Conservation (phyloP, 2,329 filamentous ascomycete genomes). For the Ascochyta rabiei region DNA sequence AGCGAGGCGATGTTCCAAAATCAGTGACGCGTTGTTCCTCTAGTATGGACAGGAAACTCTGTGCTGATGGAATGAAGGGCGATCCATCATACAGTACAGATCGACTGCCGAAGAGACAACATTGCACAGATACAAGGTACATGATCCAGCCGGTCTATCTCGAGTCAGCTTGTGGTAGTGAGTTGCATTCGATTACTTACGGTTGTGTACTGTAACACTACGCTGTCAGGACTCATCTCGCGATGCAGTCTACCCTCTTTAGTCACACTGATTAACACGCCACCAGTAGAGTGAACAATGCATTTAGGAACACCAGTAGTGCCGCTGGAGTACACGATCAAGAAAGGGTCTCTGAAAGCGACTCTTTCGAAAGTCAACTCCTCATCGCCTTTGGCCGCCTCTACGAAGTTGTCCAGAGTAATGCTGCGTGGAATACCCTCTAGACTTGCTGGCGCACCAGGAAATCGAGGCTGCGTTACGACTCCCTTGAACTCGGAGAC, state of each 20-base stretch:
- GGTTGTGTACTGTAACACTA: slow-evolving; percentile 64
- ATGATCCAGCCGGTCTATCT: slow-evolving; percentile 73
- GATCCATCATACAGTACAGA: slow-evolving; percentile 82
- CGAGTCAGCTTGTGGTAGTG: neutral
- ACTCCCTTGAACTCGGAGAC: slow-evolving; percentile 67
- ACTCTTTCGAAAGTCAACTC: slow-evolving; percentile 64
- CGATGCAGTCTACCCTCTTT: slow-evolving; percentile 68
- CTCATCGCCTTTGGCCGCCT: slow-evolving; percentile 45
- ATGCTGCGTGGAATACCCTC: slow-evolving; percentile 57
- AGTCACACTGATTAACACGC: slow-evolving; percentile 61
- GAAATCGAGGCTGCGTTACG: slow-evolving; percentile 71
- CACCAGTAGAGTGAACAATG: slow-evolving; percentile 78
- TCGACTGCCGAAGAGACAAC: slow-evolving; percentile 65
- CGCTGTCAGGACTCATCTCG: slow-evolving; percentile 52
- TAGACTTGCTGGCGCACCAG: slow-evolving; percentile 63
- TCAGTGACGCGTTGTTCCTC: slow-evolving; percentile 71
- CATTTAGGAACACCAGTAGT: slow-evolving; percentile 86
- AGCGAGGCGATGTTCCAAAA: slow-evolving; percentile 77
- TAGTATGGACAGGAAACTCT: slow-evolving; percentile 66
- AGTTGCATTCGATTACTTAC: slow-evolving; percentile 28
- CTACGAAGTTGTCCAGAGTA: slow-evolving; percentile 52
- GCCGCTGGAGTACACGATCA: slow-evolving; percentile 79
- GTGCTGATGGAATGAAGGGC: slow-evolving; percentile 73
- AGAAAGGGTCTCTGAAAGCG: slow-evolving; percentile 74
- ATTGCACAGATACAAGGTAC: slow-evolving; percentile 70